phyloP scores from a whole-genome alignment of 768 basidiomycete genomes.

The Hericium coralloides region DNA sequence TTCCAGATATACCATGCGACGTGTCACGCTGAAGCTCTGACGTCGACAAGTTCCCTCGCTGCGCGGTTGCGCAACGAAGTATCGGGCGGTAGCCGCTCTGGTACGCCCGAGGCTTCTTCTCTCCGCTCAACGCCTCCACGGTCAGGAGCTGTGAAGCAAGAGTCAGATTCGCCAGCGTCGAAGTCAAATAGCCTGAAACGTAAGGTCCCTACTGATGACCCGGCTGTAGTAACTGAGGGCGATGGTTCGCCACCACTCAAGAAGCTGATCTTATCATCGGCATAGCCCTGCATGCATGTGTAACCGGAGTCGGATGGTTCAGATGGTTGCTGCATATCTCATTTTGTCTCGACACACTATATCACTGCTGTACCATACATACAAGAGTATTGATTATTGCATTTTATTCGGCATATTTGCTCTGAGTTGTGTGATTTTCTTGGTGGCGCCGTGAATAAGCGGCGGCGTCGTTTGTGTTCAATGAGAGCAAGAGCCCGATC shows the following conservation, averaged over 20 bases:
- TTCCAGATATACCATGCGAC: conserved; percentile 87
- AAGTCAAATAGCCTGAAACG: conserved; percentile 55
- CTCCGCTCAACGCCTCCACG: conserved; percentile 31
- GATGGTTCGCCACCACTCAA: conserved; percentile 58
- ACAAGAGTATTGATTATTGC: conserved; percentile 17
- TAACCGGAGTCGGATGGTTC: background rate
- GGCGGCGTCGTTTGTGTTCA: too few relatives aligned
- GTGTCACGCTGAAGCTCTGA: conserved; percentile 75
- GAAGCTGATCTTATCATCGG: conserved; percentile 45
- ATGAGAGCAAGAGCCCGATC: background rate
- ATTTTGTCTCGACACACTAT: conserved; percentile 4
- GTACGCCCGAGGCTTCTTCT: conserved; percentile 55
- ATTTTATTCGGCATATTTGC: conserved; percentile 15
- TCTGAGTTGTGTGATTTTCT: too few relatives aligned
- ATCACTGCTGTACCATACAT: conserved; percentile 7
- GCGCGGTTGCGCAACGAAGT: conserved; percentile 56
- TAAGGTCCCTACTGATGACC: conserved; percentile 50
- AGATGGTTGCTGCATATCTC: background rate
- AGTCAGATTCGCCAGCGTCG: conserved; percentile 45
- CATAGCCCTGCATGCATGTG: background rate
- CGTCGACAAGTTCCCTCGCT: conserved; percentile 46
- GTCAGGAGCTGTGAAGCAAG: conserved; percentile 11
- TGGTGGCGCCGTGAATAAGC: too few relatives aligned
- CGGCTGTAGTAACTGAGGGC: conserved; percentile 18
- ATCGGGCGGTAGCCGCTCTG: conserved; percentile 54